Conservation (phyloP, 2,329 filamentous ascomycete species). For the Calonectria leucothoes region DNA sequence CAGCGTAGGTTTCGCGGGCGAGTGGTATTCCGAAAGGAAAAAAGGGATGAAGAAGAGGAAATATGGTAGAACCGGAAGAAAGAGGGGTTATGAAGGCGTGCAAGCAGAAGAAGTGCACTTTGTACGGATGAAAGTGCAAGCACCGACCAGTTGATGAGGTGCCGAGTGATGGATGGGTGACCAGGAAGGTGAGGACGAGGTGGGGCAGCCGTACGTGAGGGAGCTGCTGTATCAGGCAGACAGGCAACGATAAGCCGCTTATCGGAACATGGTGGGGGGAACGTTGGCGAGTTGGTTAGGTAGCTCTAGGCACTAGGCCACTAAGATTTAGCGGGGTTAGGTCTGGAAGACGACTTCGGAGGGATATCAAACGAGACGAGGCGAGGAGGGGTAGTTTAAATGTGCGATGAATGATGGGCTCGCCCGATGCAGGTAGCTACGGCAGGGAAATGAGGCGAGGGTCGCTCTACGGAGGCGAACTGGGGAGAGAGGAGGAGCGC, state of each 20-base stretch:
- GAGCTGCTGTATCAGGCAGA: slow-evolving; percentile 47
- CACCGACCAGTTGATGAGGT: slow-evolving; percentile 29
- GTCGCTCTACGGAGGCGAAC: not conserved
- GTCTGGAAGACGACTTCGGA: not conserved
- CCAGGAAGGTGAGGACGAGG: slow-evolving; percentile 43
- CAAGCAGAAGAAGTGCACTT: slow-evolving; percentile 17
- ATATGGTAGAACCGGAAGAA: not conserved
- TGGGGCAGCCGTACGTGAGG: slow-evolving; percentile 42
- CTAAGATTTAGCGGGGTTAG: slow-evolving; percentile 18
- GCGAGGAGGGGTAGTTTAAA: slow-evolving; percentile 2
- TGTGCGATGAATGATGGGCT: not conserved
- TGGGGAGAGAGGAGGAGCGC: not conserved
- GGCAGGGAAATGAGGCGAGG: not conserved
- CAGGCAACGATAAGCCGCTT: slow-evolving; percentile 47
- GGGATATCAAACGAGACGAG: not conserved
- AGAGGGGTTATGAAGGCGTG: not conserved
- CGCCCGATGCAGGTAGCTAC: not conserved
- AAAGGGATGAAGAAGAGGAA: not conserved
- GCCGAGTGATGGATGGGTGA: slow-evolving; percentile 29
- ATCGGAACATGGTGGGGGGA: slow-evolving; percentile 38
- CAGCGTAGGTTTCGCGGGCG: not conserved
- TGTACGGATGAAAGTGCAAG: slow-evolving; percentile 18
- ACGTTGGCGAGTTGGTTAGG: slow-evolving; percentile 16
- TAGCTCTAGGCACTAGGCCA: slow-evolving; percentile 6
- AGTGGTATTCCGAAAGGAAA: not conserved